Conservation (phyloP, 257 asterid species). For the Craterostigma plantagineum region DNA sequence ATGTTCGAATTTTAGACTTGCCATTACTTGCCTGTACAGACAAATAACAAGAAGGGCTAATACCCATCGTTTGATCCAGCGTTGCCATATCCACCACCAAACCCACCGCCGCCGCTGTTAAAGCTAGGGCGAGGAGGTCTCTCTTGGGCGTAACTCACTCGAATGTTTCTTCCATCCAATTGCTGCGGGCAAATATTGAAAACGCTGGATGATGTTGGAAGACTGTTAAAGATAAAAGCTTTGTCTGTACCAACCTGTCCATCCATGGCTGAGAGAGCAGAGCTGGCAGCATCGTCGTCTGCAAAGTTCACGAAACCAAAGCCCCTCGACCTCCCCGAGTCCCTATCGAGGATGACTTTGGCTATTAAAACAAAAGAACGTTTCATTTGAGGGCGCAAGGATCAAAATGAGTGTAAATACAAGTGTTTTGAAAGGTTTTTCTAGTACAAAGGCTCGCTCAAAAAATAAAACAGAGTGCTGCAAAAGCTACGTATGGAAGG, state of each 20-base stretch:
- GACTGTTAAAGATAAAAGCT: neutral
- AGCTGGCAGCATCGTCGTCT: conserved; percentile 28
- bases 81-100: conserved; percentile 17
- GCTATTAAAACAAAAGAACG: conserved; percentile 21
- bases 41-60: no score
- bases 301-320: conserved; percentile 65
- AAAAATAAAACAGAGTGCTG: no score
- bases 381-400: no score
- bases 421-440: no score
- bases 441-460: no score
- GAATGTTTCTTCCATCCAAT: conserved; percentile 53
- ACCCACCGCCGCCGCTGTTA: conserved; percentile 12
- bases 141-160: conserved; percentile 47
- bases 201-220: neutral
- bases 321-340: conserved; percentile 63
- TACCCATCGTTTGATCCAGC: conserved; percentile 19
- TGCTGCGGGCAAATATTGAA: conserved; percentile 12
- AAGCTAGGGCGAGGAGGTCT: conserved; percentile 37
- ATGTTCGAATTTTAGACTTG: no score
- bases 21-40: no score
- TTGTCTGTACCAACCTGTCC: conserved; percentile 32
- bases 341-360: conserved; percentile 55
- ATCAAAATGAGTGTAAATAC: no score
- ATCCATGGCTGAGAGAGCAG: conserved; percentile 72
- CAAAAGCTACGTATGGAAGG: no score